phyloP scores from a whole-genome alignment of 2,329 filamentous ascomycete species.

The Colletotrichum tamarilloi region DNA sequence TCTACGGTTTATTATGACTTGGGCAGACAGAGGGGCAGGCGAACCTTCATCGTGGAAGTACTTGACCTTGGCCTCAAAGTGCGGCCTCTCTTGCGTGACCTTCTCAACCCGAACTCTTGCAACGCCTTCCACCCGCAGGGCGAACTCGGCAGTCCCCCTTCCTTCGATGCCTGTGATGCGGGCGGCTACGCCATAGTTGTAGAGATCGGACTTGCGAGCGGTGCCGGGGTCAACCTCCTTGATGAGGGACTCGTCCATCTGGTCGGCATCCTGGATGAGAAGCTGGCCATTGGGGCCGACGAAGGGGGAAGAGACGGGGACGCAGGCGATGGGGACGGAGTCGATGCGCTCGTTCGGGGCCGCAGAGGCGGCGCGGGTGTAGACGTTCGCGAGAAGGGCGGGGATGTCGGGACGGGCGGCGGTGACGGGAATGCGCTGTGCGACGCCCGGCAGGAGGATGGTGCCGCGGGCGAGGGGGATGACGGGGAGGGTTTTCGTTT shows the following conservation, averaged over 20 bases:
- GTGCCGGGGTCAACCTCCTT: constrained; percentile 67
- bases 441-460: constrained; percentile 86
- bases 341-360: constrained; percentile 72
- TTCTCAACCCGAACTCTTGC: constrained; percentile 81
- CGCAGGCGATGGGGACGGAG: constrained; percentile 83
- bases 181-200: constrained; percentile 82
- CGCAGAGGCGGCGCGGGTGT: constrained; percentile 78
- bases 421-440: constrained; percentile 85
- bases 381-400: constrained; percentile 86
- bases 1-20: no score
- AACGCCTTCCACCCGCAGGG: constrained; percentile 86
- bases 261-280: constrained; percentile 74
- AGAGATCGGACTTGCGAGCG: constrained; percentile 79
- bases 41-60: constrained; percentile 77
- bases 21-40: constrained; percentile 38
- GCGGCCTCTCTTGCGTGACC: constrained; percentile 81
- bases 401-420: constrained; percentile 86
- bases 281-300: constrained; percentile 80
- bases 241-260: constrained; percentile 55
- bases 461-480: constrained; percentile 84
- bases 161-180: constrained; percentile 84
- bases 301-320: constrained; percentile 83
- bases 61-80: constrained; percentile 84
- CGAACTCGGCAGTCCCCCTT: constrained; percentile 79
- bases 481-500: constrained; percentile 70